Evolutionary conservation across 768 basidiomycete species (phyloP).

Genomic region (Mycena kentingensis): DNA sequence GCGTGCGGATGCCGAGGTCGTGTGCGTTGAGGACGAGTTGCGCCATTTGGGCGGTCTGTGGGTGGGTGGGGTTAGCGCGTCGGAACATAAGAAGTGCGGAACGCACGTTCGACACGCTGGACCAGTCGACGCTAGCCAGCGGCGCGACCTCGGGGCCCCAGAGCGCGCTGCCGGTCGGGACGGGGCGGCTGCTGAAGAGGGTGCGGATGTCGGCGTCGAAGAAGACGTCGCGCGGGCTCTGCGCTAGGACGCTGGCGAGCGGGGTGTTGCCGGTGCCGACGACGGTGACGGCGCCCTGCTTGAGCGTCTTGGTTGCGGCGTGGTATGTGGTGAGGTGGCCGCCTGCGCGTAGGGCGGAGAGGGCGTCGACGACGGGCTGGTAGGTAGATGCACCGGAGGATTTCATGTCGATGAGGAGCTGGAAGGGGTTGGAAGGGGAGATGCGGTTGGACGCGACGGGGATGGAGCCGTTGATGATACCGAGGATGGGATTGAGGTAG

Average conservation of each 20-base stretch:
- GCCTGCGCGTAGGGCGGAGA: slow-evolving; percentile 36
- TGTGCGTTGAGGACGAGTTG: slow-evolving; percentile 24
- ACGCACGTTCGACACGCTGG: slow-evolving; percentile 20
- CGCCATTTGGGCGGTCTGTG: slow-evolving; percentile 25
- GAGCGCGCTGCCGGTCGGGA: slow-evolving; percentile 10
- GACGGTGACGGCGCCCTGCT: slow-evolving; percentile 23
- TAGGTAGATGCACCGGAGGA: slow-evolving; percentile 37
- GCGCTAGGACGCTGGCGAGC: slow-evolving; percentile 24
- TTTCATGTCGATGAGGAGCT: slow-evolving; percentile 44
- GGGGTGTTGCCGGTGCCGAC: slow-evolving; percentile 31
- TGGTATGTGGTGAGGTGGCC: slow-evolving; percentile 40
- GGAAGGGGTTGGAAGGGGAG: slow-evolving; percentile 33
- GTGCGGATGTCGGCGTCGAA: slow-evolving; percentile 27
- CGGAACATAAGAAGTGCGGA: neutral
- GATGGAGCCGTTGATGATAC: slow-evolving; percentile 31
- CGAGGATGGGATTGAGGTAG: slow-evolving; percentile 37
- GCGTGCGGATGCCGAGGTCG: slow-evolving; percentile 23
- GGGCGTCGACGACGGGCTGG: slow-evolving; percentile 34
- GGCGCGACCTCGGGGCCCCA: slow-evolving; percentile 25
- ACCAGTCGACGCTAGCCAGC: slow-evolving; percentile 27
- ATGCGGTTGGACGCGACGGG: slow-evolving; percentile 27
- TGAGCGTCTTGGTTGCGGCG: slow-evolving; percentile 20
- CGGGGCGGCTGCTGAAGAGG: slow-evolving; percentile 22
- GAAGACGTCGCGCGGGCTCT: slow-evolving; percentile 27
- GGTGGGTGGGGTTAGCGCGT: neutral